These are phyloP conservation scores for Hemisphaericaspora xylanilytica DNA, from an alignment of 1,139 yeast species.

Conservation along the genomic window DNA sequence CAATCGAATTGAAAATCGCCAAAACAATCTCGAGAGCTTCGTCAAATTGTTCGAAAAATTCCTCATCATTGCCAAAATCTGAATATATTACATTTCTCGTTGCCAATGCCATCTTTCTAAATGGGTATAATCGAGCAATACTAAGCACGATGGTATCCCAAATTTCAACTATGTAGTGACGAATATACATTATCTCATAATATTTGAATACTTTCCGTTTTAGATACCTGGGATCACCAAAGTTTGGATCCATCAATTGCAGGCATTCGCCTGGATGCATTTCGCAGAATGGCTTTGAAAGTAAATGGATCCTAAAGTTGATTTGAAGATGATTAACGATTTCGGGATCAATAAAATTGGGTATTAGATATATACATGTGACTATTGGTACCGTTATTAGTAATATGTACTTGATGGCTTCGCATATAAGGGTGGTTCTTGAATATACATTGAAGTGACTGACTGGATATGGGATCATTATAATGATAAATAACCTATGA, in stretches of 20 bases:
- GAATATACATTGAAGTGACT: background rate
- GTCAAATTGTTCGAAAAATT: slow-evolving; percentile 11
- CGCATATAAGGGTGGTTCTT: background rate
- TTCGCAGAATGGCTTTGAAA: slow-evolving; percentile 18
- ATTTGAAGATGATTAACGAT: slow-evolving; percentile 11
- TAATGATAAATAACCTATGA: too few relatives aligned
- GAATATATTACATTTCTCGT: background rate
- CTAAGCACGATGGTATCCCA: slow-evolving; percentile 14
- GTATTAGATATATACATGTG: slow-evolving; percentile 7
- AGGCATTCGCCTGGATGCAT: slow-evolving; percentile 17
- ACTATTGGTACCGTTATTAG: slow-evolving; percentile 3
- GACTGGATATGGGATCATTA: background rate
- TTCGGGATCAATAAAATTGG: slow-evolving; percentile 9
- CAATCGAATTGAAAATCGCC: slow-evolving; percentile 18
- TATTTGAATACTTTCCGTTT: slow-evolving; percentile 14
- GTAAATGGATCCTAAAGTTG: slow-evolving; percentile 16
- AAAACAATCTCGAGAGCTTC: slow-evolving; percentile 16
- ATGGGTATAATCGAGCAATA: slow-evolving; percentile 5
- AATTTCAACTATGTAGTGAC: slow-evolving; percentile 16
- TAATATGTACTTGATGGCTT: background rate
- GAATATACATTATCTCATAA: slow-evolving; percentile 19
- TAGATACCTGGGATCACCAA: slow-evolving; percentile 11
- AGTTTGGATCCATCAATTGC: slow-evolving; percentile 12
- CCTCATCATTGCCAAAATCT: slow-evolving; percentile 6
- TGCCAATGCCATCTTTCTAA: slow-evolving; percentile 4